Evolutionary conservation across 805 yeast species (phyloP), one percentile per base, ranked within the genome.

Genomic region (Vanderwaltozyma yarrowii): DNA sequence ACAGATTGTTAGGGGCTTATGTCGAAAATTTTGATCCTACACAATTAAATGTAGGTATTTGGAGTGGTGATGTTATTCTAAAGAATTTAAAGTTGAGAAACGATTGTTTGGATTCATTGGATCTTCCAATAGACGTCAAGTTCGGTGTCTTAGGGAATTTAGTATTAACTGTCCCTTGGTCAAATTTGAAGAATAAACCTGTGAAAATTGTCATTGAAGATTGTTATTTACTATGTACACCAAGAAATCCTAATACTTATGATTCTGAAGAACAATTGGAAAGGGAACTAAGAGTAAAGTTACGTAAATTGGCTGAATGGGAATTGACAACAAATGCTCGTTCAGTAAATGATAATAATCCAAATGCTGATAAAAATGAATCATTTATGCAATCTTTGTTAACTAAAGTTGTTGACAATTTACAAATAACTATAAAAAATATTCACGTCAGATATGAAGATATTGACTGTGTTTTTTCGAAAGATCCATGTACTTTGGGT

Each of bases 1-100:
- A 60, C 39, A 45, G 61, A 34, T 38, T 60, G 28, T 38, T 60
- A 31, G 65, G 65, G n/a, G 54, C 65, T 1, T 86, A 87, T 58
- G 87, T 89, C 35, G 95, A 94, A 62, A 84, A 94, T 61, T 92
- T 92, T 60, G 98, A 92, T 63, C 87, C 97, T 14, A 84, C 83
- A 48, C 96, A 92, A 54, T 66, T 92, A 52, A 88, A 92, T 50
- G 88, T 92, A 39, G 98, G 97, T 5, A 87, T 92, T 25, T 88
- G 97, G 95, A 76, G 87, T 51, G 99, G 99, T 27, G 97, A 92
- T 66, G 97, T 88, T 23, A 84, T 84, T 56, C 67, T 92, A 38
- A 71, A 70, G 44, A 78, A 88, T 56, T 70, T 94, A 44, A 72
- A 79, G 40, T 66, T 92, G 42, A 86, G 84, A 61, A 80, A 82